Base-by-base conservation (phyloP, 768 basidiomycete species). In the Boletus sp. region DNA sequence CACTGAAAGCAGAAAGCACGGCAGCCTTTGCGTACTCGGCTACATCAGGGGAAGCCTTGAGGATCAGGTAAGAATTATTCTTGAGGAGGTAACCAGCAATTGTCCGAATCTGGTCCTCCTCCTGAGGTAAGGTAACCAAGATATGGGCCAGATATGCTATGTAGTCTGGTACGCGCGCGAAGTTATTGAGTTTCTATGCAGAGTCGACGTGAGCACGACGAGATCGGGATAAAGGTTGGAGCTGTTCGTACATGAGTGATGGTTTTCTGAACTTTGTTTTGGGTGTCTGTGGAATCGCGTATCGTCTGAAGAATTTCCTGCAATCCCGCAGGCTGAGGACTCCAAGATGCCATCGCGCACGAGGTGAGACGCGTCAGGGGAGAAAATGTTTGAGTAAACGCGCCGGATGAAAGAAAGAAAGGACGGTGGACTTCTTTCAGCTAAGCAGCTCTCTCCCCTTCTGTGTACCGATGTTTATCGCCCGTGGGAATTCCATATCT, bases 1-100 rank as follows among this genome's bases (percentile, higher is more conserved):
- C 91, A 62, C 77, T 81, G 75, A 98, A 97, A 15, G 91, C 90
- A 61, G 84, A 80, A 7, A 94, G 83, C 32, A 93, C 83, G 46
- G 88, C 83, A 32, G 76, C 76, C 74, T 94, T 91, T 61, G 90
- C 84, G 68, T 86, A 91, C 48, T 83, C 77, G 32, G 82, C 78
- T 20, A 94, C 88, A 47, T 86, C 83, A 17, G 80, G 77, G 24
- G 85, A 76, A 7, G 85, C 82, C 47, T 78, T 80, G 52, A 94
- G 78, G 69, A 94, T 86, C 62, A 89, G 81, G 56, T 86, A 82
- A 44, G 92, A 83, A 67, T 94, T 94, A 75, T 99, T 98, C 85
- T 99, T 99, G 74, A 99, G 85, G 24, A 98, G 80, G 66, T 98
- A 92, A 42, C 96, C 96, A 28, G 96, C 95, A 76, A 98, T 95